These are phyloP conservation scores for Leavenworthia alabamica DNA, from an alignment of 345 rosid genomes.

Conservation along the genomic window DNA sequence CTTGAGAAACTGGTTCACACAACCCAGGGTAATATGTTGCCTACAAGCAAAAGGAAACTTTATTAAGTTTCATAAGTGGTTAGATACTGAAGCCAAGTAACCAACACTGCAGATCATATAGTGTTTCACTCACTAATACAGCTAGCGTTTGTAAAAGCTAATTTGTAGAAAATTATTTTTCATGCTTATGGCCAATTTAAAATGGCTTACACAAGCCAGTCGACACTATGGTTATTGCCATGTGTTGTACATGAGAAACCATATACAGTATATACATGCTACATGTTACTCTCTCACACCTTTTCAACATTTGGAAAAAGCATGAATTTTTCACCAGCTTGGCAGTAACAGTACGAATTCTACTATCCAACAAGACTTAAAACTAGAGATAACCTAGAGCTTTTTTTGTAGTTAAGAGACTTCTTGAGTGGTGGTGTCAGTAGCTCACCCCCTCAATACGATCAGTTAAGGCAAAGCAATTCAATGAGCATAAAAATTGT, in stretches of 20 bases:
- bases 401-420: not conserved
- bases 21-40: slow-evolving; percentile 88
- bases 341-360: not conserved
- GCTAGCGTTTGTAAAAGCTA: not conserved
- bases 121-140: not conserved
- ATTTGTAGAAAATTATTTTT: not conserved
- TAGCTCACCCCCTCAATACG: not conserved
- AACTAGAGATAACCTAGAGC: not conserved
- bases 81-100: slow-evolving; percentile 6
- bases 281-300: not conserved
- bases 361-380: not conserved
- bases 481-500: not conserved
- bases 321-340: no score
- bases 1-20: slow-evolving; percentile 83
- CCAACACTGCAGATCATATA: not conserved
- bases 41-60: slow-evolving; percentile 35
- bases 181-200: not conserved
- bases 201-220: slow-evolving; percentile 13
- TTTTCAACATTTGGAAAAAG: not conserved
- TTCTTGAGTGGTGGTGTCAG: not conserved
- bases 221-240: not conserved
- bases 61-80: slow-evolving; percentile 8
- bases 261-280: not conserved
- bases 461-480: not conserved
- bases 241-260: slow-evolving; percentile 10